Base-by-base conservation (phyloP, 1,284 basidiomycete species). In the Porodaedalea pini region DNA sequence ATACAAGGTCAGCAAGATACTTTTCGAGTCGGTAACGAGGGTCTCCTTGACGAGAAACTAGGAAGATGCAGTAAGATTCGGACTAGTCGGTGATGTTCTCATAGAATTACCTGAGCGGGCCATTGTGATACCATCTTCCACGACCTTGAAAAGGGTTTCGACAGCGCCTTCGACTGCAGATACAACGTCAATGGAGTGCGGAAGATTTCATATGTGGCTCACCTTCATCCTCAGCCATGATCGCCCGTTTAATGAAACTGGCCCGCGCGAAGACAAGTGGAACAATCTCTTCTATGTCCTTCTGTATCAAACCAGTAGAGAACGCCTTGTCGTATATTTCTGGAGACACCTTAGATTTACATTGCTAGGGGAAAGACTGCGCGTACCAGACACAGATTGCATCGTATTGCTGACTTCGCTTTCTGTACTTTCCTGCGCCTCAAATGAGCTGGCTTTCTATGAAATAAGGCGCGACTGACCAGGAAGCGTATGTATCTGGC, bases 11-110 rank as follows among this genome's bases (percentile, higher is more conserved):
- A 32, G 85, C 77, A 17, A 93, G 75, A 67, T 85, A 92, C 65
- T 90, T 93, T 68, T 97, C 94, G 34, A 97, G 71, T 37, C 88
- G 80, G 54, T 91, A 74, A 25, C 83, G 73, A 2, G 79, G 69
- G 65, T 86, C 84, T 4, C 82, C 82, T 4, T 69, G 63, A 40
- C 72, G 68, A 27, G 70, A 70, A 10, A 73, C 77, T 78, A 61
- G 6, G 13, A 44, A 23, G 7, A 34, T 13, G 7, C 32, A 34
- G 32, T 34, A 13, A 34, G 32, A 34, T 34, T 13, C 6, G 6
- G 32, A 6, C 32, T 6, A 13, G 32, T 34, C 13, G 32, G 32
- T 6, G 6, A 34, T 13, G 13, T 34, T 34, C 13, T 34, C 13
- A 34, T 6, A 6, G 32, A 31, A 70, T 39, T 62, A 83, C 86